Evolutionary conservation across 768 basidiomycete species (phyloP).

Genomic region (Agrocybe chaxingu): DNA sequence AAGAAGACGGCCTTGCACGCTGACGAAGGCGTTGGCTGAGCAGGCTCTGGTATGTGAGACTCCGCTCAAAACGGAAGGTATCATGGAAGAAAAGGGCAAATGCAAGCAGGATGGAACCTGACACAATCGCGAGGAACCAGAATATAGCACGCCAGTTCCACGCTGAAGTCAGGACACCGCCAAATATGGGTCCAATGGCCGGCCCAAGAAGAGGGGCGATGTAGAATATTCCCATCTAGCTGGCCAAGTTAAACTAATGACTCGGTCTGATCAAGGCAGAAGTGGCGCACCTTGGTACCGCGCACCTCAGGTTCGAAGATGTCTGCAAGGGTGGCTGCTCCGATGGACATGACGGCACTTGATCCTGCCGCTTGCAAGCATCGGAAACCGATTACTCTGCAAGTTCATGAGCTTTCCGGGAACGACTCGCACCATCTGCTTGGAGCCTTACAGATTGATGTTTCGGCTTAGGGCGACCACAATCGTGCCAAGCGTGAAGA

Average conservation of each 20-base stretch:
- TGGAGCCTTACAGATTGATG: not conserved
- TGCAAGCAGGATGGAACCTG: conserved; percentile 44
- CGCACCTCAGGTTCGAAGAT: conserved; percentile 66
- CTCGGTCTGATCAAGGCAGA: not conserved
- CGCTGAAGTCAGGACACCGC: conserved; percentile 57
- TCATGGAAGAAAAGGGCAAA: conserved; percentile 72
- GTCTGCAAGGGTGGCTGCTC: conserved; percentile 72
- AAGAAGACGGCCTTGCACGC: not conserved
- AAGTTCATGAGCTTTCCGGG: too few species aligned
- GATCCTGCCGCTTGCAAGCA: not conserved
- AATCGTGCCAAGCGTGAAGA: conserved; percentile 55
- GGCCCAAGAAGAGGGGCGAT: conserved; percentile 73
- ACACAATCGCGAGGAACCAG: conserved; percentile 71
- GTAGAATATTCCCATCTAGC: conserved; percentile 69
- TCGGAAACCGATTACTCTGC: too few species aligned
- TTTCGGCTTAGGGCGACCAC: conserved; percentile 50
- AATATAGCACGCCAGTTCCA: conserved; percentile 77
- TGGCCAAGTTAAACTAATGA: conserved; percentile 11
- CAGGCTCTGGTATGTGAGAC: conserved; percentile 67
- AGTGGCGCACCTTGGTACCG: conserved; percentile 42
- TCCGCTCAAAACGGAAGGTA: conserved; percentile 78
- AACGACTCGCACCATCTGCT: too few species aligned
- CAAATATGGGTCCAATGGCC: conserved; percentile 64
- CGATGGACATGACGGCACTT: conserved; percentile 62
- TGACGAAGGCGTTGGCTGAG: conserved; percentile 37